Base-by-base conservation (phyloP, 2,329 filamentous ascomycete species). In the Xylaria sp. region DNA sequence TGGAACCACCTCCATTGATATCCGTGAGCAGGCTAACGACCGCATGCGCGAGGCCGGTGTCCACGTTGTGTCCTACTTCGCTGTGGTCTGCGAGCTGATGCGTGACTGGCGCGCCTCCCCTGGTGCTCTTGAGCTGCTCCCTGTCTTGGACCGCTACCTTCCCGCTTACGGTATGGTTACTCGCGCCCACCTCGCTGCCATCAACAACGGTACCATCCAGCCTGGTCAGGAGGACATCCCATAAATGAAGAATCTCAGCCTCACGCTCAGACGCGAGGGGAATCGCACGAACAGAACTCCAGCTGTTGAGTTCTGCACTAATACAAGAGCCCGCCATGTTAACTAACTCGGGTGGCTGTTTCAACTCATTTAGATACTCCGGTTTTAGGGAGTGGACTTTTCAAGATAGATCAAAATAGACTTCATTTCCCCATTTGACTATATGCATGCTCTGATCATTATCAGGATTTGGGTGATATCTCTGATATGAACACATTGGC, bases 41-140 rank as follows among this genome's bases (percentile, higher is more conserved):
- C 84, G 88, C 49, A 91, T 92, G 88, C 79, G 84, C 58, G 72
- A 78, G 23, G 88, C 89, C 0, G 90, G 89, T 37, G 89, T 91
- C 3, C 86, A 89, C 67, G 75, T 88, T 28, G 81, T 88, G 28
- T 82, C 82, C 15, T 73, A 88, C 61, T 91, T 91, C 69, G 81
- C 82, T 25, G 88, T 92, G 63, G 78, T 88, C 15, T 84, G 84
- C 70, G 89, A 91, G 68, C 76, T 92, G 57, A 91, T 91, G 88
- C 81, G 89, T 35, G 89, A 91, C 73, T 91, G 89, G 89, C 80
- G 88, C 47, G 78, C 79, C 65, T 78, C 73, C 0, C 82, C 83
- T 8, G 86, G 85, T 37, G 77, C 83, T 25, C 70, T 74, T 33
- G 80, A 88, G 77, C 73, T 92, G 3, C 76, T 90, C 61, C 87